phyloP scores from a whole-genome alignment of 257 asterid genomes.

The Striga asiatica region DNA sequence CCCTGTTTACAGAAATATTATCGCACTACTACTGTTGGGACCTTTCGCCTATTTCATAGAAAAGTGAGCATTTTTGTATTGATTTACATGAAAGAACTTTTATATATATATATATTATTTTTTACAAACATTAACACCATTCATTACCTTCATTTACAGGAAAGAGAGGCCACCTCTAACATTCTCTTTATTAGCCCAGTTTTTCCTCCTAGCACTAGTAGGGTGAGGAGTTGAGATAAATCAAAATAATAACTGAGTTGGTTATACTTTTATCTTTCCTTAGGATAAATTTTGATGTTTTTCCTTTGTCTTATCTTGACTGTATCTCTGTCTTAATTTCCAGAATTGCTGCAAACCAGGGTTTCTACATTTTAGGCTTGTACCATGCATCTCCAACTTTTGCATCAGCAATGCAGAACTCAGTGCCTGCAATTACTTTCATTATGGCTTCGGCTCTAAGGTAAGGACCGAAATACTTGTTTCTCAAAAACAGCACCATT shows the following conservation, averaged over 20 bases:
- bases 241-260: too few relatives aligned
- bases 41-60: constrained; percentile 76
- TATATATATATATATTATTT: too few relatives aligned
- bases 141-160: constrained; percentile 27
- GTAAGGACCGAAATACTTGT: constrained; percentile 15
- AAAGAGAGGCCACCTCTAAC: constrained; percentile 81
- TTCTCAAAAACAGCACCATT: too few relatives aligned
- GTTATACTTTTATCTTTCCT: too few relatives aligned
- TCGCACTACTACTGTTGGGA: constrained; percentile 58
- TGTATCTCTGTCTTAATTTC: not conserved
- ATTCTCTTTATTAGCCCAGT: constrained; percentile 59
- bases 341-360: constrained; percentile 86
- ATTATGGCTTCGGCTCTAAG: constrained; percentile 43
- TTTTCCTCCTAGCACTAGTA: constrained; percentile 63
- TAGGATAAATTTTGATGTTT: not conserved
- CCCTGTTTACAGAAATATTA: constrained; percentile 71
- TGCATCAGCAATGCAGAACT: constrained; percentile 86
- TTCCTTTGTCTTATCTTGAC: not conserved
- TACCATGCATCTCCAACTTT: constrained; percentile 77
- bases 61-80: constrained; percentile 34
- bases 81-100: not conserved
- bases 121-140: not conserved
- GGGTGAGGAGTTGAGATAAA: constrained; percentile 44
- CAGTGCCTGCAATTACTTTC: constrained; percentile 80
- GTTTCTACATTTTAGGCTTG: constrained; percentile 66